A percentile compares a stretch with the other conserved stretches of the same genome.
Evolutionary conservation across 78 protist genomes (phyloP).

Genomic region (Guillardia theta): DNA sequence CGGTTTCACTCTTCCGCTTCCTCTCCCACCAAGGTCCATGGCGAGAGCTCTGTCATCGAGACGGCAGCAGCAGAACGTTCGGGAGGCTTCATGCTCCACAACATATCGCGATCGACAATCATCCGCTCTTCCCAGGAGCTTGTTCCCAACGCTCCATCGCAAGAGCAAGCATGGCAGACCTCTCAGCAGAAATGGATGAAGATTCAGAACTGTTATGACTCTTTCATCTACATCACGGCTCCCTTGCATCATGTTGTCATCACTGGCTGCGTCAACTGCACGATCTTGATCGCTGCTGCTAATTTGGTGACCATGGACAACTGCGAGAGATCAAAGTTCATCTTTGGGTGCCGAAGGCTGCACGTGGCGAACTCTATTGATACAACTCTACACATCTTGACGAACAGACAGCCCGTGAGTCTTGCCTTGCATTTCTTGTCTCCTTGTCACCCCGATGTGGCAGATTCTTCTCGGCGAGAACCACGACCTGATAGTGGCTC

Average conservation of each 20-base stretch:
- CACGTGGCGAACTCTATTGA: neutral
- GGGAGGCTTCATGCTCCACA: neutral
- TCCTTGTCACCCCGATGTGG: no score
- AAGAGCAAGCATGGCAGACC: neutral
- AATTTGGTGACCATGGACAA: neutral
- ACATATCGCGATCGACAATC: neutral
- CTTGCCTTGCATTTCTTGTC: no score
- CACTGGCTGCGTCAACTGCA: neutral
- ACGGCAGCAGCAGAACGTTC: neutral
- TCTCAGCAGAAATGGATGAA: no score
- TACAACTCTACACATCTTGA: neutral
- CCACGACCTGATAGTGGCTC: neutral
- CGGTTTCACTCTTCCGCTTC: neutral
- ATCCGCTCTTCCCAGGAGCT: neutral
- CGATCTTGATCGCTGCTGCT: neutral
- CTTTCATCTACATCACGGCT: neutral
- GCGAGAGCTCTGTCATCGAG: neutral
- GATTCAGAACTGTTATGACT: neutral
- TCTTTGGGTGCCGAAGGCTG: neutral
- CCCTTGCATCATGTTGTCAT: neutral
- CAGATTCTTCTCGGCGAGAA: conserved; percentile 2
- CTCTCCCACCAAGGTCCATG: neutral
- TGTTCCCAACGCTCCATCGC: neutral
- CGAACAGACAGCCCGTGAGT: conserved; percentile 1
- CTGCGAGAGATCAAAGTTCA: neutral